Evolutionary conservation across 2,329 filamentous ascomycete species (phyloP), one percentile per base, ranked within the genome.

Genomic region (Lojkania enalia): DNA sequence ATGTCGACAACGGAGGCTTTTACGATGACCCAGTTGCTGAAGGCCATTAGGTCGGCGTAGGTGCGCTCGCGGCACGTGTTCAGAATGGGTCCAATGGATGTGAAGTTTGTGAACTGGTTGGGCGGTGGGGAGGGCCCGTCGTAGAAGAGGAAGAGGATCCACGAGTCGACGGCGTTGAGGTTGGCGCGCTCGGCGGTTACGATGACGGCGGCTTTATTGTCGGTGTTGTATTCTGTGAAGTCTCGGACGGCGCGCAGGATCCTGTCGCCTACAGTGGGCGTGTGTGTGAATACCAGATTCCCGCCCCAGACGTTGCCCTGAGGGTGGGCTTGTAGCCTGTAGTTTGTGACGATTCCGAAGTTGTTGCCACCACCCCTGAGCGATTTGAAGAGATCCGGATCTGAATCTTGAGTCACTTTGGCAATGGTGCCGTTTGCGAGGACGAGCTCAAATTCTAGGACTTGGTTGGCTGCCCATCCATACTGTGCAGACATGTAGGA

Each of bases 101-200:
- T 75, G 61, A 86, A 86, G 44, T 77, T 76, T 44, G 76, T 71
- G 46, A 86, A 85, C 2, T 79, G 73, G 3, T 71, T 76, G 1
- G 69, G 57, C 0, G 82, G 81, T 15, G 58, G 57, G 39, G 67
- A 63, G 0, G 75, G 73, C 1, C 60, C 57, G 29, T 66, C 60
- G 35, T 66, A 66, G 38, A 66, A 64, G 15, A 66, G 39, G 42
- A 66, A 66, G 21, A 66, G 49, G 37, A 66, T 66, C 61, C 60
- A 64, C 4, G 56, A 58, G 44, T 66, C 63, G 12, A 64, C 49
- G 3, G 59, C 19, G 36, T 63, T 52, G n/a, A 64, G 15, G 18
- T 63, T 60, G 2, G 57, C 51, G 12, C 58, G 51, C 36, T 66
- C 61, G 0, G 58, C 57, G 11, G 63, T 66, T 5, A 64, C 58